Evolutionary conservation across 208 protist genomes (phyloP).

Genomic region (Polymyxa betae): DNA sequence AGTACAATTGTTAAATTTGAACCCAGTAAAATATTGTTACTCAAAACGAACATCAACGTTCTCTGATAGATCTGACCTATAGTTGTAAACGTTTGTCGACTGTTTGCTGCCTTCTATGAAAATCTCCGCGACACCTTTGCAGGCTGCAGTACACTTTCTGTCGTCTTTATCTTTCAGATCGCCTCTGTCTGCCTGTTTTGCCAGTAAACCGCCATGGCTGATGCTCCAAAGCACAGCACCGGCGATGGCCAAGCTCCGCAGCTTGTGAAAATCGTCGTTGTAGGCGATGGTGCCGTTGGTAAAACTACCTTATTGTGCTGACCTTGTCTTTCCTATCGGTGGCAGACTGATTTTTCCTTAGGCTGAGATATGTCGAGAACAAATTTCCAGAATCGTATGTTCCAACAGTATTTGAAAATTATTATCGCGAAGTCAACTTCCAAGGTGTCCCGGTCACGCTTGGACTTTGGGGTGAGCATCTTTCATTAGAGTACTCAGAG

Average conservation of each 20-base stretch:
- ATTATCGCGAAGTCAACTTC: slow-evolving; percentile 60
- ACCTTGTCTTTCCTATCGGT: background rate
- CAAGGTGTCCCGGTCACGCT: slow-evolving; percentile 61
- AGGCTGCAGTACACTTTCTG: too few species aligned
- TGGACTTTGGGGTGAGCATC: slow-evolving; percentile 62
- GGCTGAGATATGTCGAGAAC: slow-evolving; percentile 81
- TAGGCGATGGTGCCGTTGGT: slow-evolving; percentile 83
- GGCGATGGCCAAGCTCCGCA: background rate
- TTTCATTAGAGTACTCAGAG: background rate
- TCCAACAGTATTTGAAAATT: slow-evolving; percentile 68
- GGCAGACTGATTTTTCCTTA: background rate
- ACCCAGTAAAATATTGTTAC: too few species aligned
- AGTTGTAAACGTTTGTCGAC: too few species aligned
- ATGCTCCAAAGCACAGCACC: too few species aligned
- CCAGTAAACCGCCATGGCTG: too few species aligned
- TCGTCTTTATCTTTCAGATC: too few species aligned
- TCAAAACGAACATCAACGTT: too few species aligned
- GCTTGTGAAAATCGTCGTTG: slow-evolving; percentile 77
- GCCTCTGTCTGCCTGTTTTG: too few species aligned
- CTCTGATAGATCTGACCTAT: too few species aligned
- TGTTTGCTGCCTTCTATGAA: too few species aligned
- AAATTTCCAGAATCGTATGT: slow-evolving; percentile 75
- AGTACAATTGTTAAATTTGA: too few species aligned
- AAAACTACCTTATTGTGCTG: slow-evolving; percentile 77
- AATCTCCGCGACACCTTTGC: too few species aligned